Percentiles rank a stretch among this genome's conserved stretches.
phyloP scores from a whole-genome alignment of 1,284 basidiomycete species.

The Puccinia triticina region DNA sequence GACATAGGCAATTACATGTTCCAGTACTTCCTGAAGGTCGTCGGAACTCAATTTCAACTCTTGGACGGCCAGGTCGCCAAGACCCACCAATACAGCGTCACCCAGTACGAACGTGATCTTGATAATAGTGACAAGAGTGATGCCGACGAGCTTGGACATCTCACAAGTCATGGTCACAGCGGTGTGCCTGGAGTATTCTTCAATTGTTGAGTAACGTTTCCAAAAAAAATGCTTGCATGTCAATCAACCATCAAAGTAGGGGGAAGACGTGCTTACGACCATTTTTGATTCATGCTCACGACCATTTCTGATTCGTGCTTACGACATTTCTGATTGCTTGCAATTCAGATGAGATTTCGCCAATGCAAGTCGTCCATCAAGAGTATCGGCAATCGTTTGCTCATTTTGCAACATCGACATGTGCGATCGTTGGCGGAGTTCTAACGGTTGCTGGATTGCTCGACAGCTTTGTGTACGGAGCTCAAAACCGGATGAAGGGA shows the following conservation, averaged over 20 bases:
- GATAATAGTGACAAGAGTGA: constrained; percentile 54
- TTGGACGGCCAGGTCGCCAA: constrained; percentile 69
- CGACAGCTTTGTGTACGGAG: constrained; percentile 78
- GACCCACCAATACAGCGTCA: constrained; percentile 92
- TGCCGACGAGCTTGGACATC: constrained; percentile 58
- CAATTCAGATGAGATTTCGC: constrained; percentile 77
- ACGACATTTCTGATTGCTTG: neutral
- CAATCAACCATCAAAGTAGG: neutral
- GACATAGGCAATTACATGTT: constrained; percentile 59
- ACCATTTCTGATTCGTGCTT: neutral
- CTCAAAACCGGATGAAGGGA: constrained; percentile 43
- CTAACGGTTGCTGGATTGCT: constrained; percentile 91
- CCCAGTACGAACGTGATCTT: constrained; percentile 91
- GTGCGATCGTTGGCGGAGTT: constrained; percentile 95
- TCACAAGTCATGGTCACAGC: constrained; percentile 74
- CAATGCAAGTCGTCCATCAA: constrained; percentile 86
- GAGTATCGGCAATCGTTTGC: constrained; percentile 91
- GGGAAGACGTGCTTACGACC: neutral
- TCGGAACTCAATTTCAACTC: constrained; percentile 70
- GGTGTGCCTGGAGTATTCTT: constrained; percentile 65
- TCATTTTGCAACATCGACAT: constrained; percentile 96
- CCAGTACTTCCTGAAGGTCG: constrained; percentile 67
- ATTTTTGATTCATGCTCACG: neutral
- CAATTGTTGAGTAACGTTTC: constrained; percentile 22
- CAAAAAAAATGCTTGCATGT: neutral